phyloP scores from a whole-genome alignment of 2,329 filamentous ascomycete species.

The Sporothrix luriei region DNA sequence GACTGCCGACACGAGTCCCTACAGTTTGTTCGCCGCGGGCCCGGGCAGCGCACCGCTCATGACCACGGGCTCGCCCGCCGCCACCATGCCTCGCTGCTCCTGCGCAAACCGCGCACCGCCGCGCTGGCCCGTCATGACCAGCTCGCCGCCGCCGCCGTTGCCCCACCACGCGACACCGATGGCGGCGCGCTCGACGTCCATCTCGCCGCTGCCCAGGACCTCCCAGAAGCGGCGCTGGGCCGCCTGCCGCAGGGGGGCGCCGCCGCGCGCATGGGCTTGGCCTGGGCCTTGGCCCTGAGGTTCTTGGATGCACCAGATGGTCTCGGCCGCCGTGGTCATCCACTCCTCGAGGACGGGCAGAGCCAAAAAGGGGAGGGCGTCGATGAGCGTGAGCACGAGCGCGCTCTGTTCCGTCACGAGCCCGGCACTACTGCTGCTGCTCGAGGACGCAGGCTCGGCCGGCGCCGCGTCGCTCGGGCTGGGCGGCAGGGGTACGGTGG shows the following conservation, averaged over 20 bases:
- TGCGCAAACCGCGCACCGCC: slow-evolving; percentile 22
- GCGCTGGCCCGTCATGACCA: slow-evolving; percentile 46
- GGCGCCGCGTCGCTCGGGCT: slow-evolving; percentile 13
- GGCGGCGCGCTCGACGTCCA: slow-evolving; percentile 82
- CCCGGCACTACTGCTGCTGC: slow-evolving; percentile 35
- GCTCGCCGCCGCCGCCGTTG: slow-evolving; percentile 56
- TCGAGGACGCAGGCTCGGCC: slow-evolving; percentile 37
- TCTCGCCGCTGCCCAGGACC: slow-evolving; percentile 75
- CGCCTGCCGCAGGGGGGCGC: slow-evolving; percentile 64
- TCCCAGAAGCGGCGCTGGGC: slow-evolving; percentile 78
- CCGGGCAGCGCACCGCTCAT: slow-evolving; percentile 43
- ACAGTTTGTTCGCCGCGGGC: slow-evolving; percentile 46
- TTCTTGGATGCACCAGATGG: slow-evolving; percentile 64
- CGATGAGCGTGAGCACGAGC: slow-evolving; percentile 74
- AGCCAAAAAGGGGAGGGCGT: slow-evolving; percentile 74
- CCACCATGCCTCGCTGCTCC: slow-evolving; percentile 33
- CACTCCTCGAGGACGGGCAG: slow-evolving; percentile 74
- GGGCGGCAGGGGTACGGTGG: slow-evolving; percentile 45
- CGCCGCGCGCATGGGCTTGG: slow-evolving; percentile 39
- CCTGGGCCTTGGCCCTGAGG: too few relatives aligned
- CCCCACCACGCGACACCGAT: slow-evolving; percentile 88
- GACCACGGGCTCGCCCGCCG: neutral
- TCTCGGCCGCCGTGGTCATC: slow-evolving; percentile 70
- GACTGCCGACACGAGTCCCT: neutral
- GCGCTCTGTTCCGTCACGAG: slow-evolving; percentile 76